Evolutionary conservation across 108 stramenopile species (phyloP), one percentile per base, ranked within the genome.

Genomic region (Mayamaea pseudoterrestris): DNA sequence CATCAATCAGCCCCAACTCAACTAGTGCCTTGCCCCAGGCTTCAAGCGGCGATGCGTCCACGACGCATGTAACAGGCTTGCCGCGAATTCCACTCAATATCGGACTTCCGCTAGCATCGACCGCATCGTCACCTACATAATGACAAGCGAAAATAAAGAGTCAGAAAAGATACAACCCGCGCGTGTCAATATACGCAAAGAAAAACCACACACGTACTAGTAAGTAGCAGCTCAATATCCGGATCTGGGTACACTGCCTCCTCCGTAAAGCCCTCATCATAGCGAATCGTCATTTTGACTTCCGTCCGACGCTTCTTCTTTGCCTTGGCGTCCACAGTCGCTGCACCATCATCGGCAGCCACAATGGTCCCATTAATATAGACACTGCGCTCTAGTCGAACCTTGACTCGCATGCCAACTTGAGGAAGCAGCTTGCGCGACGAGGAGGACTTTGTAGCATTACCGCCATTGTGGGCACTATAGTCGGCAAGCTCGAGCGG

Each of bases 231-330:
- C 25, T 41, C 35, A 43, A 89, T 69, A 59, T 89, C 82, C n/a
- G 80, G 72, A 51, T 84, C 82, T 5, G 87, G 87, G 62, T 58
- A 89, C 0, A 39, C 27, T 14, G 73, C 48, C 17, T 71, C 58
- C 50, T 89, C 87, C 12, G 47, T 42, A 7, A 73, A 71, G 26
- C 87, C 87, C 41, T 89, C 87, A 46, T 89, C 87, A 35, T 89
- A 84, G 9, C 52, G 58, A 50, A 89, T 80, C 1, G 53, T 26
- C 17, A 88, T 76, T 23, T 65, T 51, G 24, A 65, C 47, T 54
- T 44, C 21, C 35, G 4, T 27, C 53, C 30, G 35, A 35, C 20
- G 36, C 37, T 45, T n/a, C 17, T 29, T 13, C 16, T 56, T 34
- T 17, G 14, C 31, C 21, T 40, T 24, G 27, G 44, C 35, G 6